phyloP scores from a whole-genome alignment of 495 filamentous ascomycete species.

The Trichoderma reesei region DNA sequence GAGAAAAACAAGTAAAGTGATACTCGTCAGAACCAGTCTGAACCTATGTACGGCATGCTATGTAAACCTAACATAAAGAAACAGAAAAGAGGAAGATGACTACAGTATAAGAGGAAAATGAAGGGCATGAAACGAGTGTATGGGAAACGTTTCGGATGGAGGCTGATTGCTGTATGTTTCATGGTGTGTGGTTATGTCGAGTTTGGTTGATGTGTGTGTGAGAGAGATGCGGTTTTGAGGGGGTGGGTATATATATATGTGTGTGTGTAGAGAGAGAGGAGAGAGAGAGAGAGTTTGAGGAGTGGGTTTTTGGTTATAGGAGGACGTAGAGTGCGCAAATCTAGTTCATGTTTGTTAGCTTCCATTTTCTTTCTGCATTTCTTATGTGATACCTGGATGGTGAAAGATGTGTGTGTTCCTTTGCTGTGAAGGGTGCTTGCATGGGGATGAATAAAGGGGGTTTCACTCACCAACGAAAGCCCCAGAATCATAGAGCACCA shows the following conservation, averaged over 20 bases:
- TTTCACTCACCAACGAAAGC: conserved; percentile 61
- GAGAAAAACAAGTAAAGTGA: not conserved
- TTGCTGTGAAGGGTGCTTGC: not conserved
- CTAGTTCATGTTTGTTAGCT: conserved; percentile 17
- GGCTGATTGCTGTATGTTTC: too few species aligned
- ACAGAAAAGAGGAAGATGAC: not conserved
- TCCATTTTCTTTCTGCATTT: too few species aligned
- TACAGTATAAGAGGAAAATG: not conserved
- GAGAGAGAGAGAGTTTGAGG: too few species aligned
- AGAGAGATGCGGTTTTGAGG: not conserved
- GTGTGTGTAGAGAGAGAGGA: too few species aligned
- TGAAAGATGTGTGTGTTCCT: not conserved
- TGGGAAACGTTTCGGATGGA: too few species aligned
- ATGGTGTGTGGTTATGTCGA: too few species aligned
- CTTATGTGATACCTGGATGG: too few species aligned
- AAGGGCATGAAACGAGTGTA: too few species aligned
- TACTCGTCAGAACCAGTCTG: not conserved
- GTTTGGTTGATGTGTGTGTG: not conserved
- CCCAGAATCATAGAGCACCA: conserved; percentile 95
- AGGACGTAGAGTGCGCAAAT: conserved; percentile 46
- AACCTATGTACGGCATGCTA: not conserved
- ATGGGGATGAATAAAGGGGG: conserved; percentile 2
- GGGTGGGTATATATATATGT: too few species aligned
- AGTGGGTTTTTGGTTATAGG: conserved; percentile 21
- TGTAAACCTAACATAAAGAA: not conserved